phyloP scores from a whole-genome alignment of 768 basidiomycete species.

The Leccinum olivaceopallidum region DNA sequence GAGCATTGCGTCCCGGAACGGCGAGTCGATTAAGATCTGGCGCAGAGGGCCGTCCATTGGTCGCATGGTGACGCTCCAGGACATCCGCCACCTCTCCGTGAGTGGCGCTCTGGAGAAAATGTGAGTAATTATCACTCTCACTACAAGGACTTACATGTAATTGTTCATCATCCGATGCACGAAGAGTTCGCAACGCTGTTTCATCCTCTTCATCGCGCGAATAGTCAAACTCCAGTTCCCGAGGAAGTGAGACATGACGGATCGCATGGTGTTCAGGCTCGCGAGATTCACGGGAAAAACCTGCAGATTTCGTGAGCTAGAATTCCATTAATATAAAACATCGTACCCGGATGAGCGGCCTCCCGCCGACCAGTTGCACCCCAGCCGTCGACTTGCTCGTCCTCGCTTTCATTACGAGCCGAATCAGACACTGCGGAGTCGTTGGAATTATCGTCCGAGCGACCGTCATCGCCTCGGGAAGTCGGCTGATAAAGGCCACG shows the following conservation, averaged over 20 bases:
- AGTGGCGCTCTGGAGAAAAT: neutral
- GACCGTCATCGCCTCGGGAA: neutral
- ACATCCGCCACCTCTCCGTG: neutral
- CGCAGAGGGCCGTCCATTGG: neutral
- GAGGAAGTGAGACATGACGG: neutral
- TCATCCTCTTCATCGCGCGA: neutral
- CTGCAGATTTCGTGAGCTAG: neutral
- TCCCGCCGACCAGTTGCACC: neutral
- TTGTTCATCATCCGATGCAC: neutral
- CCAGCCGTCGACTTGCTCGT: neutral
- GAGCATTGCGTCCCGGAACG: neutral
- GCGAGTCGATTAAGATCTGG: neutral
- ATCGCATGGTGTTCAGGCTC: neutral
- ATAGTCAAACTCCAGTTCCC: neutral
- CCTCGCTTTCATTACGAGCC: neutral
- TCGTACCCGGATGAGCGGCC: neutral
- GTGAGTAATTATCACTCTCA: neutral
- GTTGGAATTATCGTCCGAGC: neutral
- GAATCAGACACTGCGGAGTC: neutral
- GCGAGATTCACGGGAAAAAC: neutral
- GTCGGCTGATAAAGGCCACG: neutral
- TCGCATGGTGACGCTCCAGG: neutral
- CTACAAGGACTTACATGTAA: neutral
- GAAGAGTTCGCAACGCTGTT: neutral
- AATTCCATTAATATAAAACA: neutral